Evolutionary conservation across 345 rosid genomes (phyloP).

Genomic region (Psidium friedrichsthalianum): DNA sequence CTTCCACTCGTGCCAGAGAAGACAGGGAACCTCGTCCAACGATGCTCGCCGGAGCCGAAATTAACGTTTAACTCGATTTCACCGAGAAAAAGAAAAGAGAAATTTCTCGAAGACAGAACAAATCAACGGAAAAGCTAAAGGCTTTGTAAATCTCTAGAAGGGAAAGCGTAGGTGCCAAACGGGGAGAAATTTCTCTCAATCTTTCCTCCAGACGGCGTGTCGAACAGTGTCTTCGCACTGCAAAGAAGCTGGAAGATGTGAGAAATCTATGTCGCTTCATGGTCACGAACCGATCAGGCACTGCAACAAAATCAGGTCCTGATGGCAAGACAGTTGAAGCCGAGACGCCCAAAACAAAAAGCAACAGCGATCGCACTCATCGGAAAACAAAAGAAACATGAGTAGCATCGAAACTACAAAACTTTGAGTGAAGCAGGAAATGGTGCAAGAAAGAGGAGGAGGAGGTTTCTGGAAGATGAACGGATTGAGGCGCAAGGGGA

Average conservation of each 20-base stretch:
- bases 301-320: not conserved
- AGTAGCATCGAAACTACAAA: not conserved
- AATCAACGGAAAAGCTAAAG: not conserved
- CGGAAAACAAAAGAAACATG: not conserved
- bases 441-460: not conserved
- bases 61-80: not conserved
- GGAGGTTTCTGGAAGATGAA: not conserved
- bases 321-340: conserved; percentile 9
- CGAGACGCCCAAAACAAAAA: not conserved
- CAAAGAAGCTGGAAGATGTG: not conserved
- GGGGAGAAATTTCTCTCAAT: not conserved
- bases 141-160: not conserved
- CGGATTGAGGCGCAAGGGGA: not conserved
- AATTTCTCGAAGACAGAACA: not conserved
- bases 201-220: not conserved
- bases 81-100: not conserved
- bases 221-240: not conserved
- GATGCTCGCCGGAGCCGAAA: no score
- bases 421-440: not conserved
- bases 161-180: not conserved
- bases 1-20: not conserved
- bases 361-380: not conserved
- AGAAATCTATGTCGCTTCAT: conserved; percentile 1
- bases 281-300: conserved; percentile 7
- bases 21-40: not conserved